Conservation (phyloP, 2,329 filamentous ascomycete genomes). For the Teratosphaeria viscida region DNA sequence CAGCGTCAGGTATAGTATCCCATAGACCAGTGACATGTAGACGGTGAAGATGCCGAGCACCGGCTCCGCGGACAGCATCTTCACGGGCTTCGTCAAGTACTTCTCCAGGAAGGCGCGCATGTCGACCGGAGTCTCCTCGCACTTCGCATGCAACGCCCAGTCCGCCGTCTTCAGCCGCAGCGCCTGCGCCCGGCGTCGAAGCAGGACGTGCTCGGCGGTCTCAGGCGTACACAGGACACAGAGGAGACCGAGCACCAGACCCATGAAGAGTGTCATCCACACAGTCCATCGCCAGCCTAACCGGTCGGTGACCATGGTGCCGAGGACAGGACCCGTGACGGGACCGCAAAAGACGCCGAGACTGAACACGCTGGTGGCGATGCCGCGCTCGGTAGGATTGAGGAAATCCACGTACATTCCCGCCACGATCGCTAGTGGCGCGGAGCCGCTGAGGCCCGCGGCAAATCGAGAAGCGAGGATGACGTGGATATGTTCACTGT, state of each 20-base stretch:
- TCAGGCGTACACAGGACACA: constrained; percentile 40
- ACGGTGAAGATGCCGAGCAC: constrained; percentile 39
- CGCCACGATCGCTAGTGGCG: neutral
- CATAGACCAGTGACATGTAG: constrained; percentile 27
- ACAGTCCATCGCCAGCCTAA: constrained; percentile 50
- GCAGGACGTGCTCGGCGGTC: constrained; percentile 35
- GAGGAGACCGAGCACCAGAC: constrained; percentile 31
- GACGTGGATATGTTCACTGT: neutral
- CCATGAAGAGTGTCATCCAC: constrained; percentile 45
- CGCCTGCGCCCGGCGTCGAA: constrained; percentile 37
- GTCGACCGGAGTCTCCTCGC: constrained; percentile 50
- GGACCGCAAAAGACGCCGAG: neutral
- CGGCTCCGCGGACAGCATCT: constrained; percentile 39
- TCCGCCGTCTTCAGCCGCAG: constrained; percentile 44
- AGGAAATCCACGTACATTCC: neutral
- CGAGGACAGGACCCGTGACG: constrained; percentile 37
- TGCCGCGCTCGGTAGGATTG: neutral
- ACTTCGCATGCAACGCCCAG: constrained; percentile 61
- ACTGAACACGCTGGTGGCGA: neutral
- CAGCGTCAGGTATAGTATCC: constrained; percentile 35
- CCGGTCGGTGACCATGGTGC: constrained; percentile 39
- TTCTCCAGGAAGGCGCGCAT: constrained; percentile 31
- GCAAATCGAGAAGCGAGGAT: neutral
- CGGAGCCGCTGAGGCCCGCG: neutral
- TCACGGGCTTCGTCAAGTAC: constrained; percentile 29